Conservation (phyloP, 495 filamentous ascomycete genomes). For the Hypomontagnella monticulosa region DNA sequence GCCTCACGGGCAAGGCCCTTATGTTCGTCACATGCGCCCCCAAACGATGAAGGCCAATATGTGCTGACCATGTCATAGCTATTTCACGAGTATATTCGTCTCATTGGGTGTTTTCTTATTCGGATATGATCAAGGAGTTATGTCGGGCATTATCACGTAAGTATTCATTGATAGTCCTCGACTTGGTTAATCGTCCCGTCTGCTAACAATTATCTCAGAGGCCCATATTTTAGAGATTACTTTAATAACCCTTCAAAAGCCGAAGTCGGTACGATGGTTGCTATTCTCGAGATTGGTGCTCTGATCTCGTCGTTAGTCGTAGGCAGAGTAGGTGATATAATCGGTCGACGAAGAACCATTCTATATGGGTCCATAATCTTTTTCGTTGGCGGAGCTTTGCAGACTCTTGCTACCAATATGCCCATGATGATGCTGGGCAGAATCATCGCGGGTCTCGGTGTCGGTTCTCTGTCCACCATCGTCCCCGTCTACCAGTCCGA, state of each 20-base stretch:
- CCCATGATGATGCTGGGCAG: constrained; percentile 92
- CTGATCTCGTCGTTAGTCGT: constrained; percentile 91
- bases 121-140: constrained; percentile 98
- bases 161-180: constrained; percentile 13
- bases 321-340: constrained; percentile 88
- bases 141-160: constrained; percentile 95
- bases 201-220: constrained; percentile 60
- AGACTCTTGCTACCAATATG: constrained; percentile 83
- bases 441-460: constrained; percentile 91
- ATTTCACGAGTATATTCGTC: constrained; percentile 98
- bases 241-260: constrained; percentile 87
- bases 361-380: constrained; percentile 94
- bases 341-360: constrained; percentile 90
- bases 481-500: constrained; percentile 98
- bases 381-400: constrained; percentile 86
- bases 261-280: constrained; percentile 94
- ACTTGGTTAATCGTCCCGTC: constrained; percentile 27
- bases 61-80: constrained; percentile 66
- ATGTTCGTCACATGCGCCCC: constrained; percentile 67
- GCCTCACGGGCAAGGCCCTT: constrained; percentile 93
- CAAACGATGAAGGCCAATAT: neutral
- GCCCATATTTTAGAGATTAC: constrained; percentile 86
- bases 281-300: constrained; percentile 93
- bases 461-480: constrained; percentile 94
- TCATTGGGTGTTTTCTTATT: constrained; percentile 97